Percentiles rank a stretch among this genome's conserved stretches.
These are phyloP conservation scores for Funneliformis caledonium DNA, from an alignment of 371 early-diverging fungal genomes.

Conservation along the genomic window DNA sequence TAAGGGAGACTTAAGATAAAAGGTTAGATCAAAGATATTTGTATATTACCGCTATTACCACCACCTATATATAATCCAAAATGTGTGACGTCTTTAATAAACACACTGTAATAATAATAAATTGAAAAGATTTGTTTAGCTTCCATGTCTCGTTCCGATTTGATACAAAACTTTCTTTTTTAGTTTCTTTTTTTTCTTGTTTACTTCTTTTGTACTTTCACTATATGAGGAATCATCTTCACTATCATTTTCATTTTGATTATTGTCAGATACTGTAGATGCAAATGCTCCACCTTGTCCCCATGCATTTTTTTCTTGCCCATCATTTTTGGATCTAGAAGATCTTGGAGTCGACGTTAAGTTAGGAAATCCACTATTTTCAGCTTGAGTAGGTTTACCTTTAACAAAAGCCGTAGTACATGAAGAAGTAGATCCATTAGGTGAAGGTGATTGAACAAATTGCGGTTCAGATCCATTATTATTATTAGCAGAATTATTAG, in stretches of 20 bases:
- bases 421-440: neutral
- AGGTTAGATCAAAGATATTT: too few relatives aligned
- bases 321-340: neutral
- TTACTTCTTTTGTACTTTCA: neutral
- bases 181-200: conserved; percentile 6
- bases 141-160: neutral
- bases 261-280: neutral
- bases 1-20: too few relatives aligned
- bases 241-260: neutral
- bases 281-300: conserved; percentile 1
- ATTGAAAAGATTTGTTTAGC: too few relatives aligned
- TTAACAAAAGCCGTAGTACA: neutral
- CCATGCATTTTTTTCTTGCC: conserved; percentile 6
- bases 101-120: too few relatives aligned
- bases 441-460: neutral
- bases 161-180: conserved; percentile 6
- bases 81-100: too few relatives aligned
- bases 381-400: neutral
- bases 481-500: too few relatives aligned
- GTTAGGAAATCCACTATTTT: neutral
- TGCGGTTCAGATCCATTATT: neutral
- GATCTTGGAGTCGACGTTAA: neutral
- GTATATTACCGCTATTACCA: too few relatives aligned
- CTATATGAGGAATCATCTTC: neutral
- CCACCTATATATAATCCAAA: too few relatives aligned